Conservation (phyloP, 2,329 filamentous ascomycete species). For the Penicillium sumatraense region DNA sequence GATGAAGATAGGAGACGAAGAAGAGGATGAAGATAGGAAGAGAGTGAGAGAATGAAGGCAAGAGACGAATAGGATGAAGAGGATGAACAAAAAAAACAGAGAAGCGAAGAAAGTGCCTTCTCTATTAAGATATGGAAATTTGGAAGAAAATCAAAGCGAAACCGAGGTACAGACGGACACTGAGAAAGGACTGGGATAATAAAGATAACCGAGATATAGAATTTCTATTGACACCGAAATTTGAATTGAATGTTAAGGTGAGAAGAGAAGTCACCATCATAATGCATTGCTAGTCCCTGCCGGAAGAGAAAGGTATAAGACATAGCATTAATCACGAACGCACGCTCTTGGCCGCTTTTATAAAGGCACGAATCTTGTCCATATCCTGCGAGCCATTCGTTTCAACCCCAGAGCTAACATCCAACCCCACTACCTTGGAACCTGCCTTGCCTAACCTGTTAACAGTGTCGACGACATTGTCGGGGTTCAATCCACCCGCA, state of each 20-base stretch:
- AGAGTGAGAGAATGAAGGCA: no score
- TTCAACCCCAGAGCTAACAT: constrained; percentile 95
- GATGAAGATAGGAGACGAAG: no score
- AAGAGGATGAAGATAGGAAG: no score
- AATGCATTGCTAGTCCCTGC: no score
- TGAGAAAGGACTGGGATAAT: not conserved
- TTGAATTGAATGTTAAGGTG: constrained; percentile 1
- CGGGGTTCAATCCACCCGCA: constrained; percentile 80
- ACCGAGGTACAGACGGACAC: no score
- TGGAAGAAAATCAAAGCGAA: no score
- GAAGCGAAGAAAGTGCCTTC: not conserved
- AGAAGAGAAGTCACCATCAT: constrained; percentile 13
- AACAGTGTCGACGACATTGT: constrained; percentile 74
- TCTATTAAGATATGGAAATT: no score
- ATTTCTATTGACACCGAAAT: not conserved
- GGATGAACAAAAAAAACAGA: no score
- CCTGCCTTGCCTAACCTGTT: constrained; percentile 63
- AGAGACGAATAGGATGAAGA: not conserved
- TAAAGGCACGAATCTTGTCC: constrained; percentile 79
- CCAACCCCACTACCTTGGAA: constrained; percentile 75
- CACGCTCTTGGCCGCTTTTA: constrained; percentile 70
- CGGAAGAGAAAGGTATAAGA: no score
- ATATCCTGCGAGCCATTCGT: constrained; percentile 78
- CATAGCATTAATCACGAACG: constrained; percentile 24
- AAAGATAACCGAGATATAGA: not conserved